Evolutionary conservation across 352 stramenopile genomes (phyloP).

Genomic region (Phytopythium boreale): DNA sequence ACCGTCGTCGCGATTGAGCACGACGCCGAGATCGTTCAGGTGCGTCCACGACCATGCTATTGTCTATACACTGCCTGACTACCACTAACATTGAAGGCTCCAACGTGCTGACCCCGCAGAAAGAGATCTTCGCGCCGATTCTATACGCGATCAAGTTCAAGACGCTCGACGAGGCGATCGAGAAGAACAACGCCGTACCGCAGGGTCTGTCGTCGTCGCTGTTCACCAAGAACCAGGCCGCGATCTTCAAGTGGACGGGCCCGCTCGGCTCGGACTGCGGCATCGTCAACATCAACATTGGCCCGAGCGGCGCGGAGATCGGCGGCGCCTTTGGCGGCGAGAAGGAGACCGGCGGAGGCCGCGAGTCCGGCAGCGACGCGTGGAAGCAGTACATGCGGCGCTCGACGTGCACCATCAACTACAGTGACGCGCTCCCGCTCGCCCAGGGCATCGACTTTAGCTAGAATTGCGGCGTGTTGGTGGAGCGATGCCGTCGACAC

Average conservation of each 20-base stretch:
- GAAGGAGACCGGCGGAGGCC: conserved; percentile 90
- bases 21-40: conserved; percentile 79
- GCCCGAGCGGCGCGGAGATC: conserved; percentile 90
- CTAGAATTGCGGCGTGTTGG: conserved; percentile 19
- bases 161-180: conserved; percentile 88
- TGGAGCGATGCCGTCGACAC: background rate
- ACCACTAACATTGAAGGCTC: background rate
- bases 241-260: conserved; percentile 93
- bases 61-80: background rate
- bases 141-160: conserved; percentile 91
- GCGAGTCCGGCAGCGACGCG: conserved; percentile 88
- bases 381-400: conserved; percentile 96
- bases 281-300: conserved; percentile 94
- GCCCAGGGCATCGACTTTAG: conserved; percentile 92
- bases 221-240: conserved; percentile 90
- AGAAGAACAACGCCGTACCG: conserved; percentile 90
- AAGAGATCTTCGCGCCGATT: conserved; percentile 92
- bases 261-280: conserved; percentile 88
- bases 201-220: conserved; percentile 90
- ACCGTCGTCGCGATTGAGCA: conserved; percentile 85
- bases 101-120: conserved; percentile 24
- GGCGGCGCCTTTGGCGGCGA: conserved; percentile 91
- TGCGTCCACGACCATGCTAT: conserved; percentile 1
- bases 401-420: conserved; percentile 93
- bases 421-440: conserved; percentile 90